These are phyloP conservation scores for Taiwanofungus camphoratus DNA, from an alignment of 1,284 basidiomycete genomes.

Conservation along the genomic window DNA sequence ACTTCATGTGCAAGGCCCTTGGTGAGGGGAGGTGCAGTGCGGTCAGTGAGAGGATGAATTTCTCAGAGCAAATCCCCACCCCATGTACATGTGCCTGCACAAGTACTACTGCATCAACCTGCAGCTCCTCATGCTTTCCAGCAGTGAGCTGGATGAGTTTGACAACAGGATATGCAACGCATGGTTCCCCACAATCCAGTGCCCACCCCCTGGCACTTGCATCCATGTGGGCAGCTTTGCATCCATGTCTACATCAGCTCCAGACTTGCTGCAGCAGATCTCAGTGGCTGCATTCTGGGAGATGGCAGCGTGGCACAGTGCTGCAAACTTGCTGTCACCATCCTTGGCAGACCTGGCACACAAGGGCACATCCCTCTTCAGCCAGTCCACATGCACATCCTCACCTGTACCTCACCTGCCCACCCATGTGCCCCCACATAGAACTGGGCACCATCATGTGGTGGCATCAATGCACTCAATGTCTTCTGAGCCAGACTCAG, in stretches of 20 bases:
- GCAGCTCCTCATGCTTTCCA: constrained; percentile 27
- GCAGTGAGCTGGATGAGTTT: constrained; percentile 22
- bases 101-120: constrained; percentile 50
- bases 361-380: no score
- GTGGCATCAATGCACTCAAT: no score
- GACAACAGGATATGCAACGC: constrained; percentile 49
- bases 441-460: no score
- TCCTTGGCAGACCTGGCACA: constrained; percentile 43
- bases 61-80: constrained; percentile 36
- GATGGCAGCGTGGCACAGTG: constrained; percentile 60
- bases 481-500: no score
- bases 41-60: constrained; percentile 33
- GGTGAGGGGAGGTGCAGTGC: constrained; percentile 25
- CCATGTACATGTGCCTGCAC: constrained; percentile 48
- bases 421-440: no score
- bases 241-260: no score
- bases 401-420: no score
- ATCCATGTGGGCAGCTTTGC: constrained; percentile 51
- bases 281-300: constrained; percentile 75
- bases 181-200: constrained; percentile 39
- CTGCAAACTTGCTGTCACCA: constrained; percentile 54
- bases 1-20: constrained; percentile 66
- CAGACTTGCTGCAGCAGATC: constrained; percentile 64
- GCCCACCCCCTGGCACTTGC: constrained; percentile 33
- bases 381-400: no score